Base-by-base conservation (phyloP, 2,329 filamentous ascomycete genomes). In the Metarhizium robertsii region DNA sequence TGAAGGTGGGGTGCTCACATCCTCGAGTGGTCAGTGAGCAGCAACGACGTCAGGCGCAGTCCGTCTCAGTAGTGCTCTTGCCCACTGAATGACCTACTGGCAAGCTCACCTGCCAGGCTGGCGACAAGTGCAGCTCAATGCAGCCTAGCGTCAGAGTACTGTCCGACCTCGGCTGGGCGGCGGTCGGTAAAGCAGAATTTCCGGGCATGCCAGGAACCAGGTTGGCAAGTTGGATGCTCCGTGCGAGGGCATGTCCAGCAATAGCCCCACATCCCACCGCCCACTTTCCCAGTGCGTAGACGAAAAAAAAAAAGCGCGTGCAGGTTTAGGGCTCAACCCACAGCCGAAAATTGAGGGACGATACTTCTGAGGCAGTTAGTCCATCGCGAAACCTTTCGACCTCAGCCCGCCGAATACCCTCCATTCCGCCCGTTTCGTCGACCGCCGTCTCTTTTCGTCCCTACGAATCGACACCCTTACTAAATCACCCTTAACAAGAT, bases 401-500 rank as follows among this genome's bases (percentile, higher is more conserved):
- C 48, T 59, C 50, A 55, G 52, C 53, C 53, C 57, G 53, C 50
- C 40, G 50, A 58, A 50, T 42, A 53, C 43, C 52, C 42, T 50
- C 49, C 50, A 52, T 58, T 49, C 20, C 29, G 47, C 53, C 53
- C 47, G 45, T 55, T 59, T 51, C 51, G 49, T 56, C 59, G 55
- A 58, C 59, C 63, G 56, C 61, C 62, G 60, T 64, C 62, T 67
- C 66, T 67, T 69, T 67, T 65, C 68, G 43, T 65, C 58, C 62
- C 62, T 61, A 60, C 62, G 65, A 66, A 48, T 48, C 32, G 36
- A 53, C 11, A 51, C 56, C 52, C 53, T 47, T 54, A 40, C 40
- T 18, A 55, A 42, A 65, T 65, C 59, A 69, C 71, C 14, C 4
- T 45, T 16, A 45, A 72, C 77, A 83, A 74, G 64, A 83, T 83